Evolutionary conservation across 306 rosid genomes (phyloP), one percentile per base, ranked within the genome.

Genomic region (Dryas drummondii): DNA sequence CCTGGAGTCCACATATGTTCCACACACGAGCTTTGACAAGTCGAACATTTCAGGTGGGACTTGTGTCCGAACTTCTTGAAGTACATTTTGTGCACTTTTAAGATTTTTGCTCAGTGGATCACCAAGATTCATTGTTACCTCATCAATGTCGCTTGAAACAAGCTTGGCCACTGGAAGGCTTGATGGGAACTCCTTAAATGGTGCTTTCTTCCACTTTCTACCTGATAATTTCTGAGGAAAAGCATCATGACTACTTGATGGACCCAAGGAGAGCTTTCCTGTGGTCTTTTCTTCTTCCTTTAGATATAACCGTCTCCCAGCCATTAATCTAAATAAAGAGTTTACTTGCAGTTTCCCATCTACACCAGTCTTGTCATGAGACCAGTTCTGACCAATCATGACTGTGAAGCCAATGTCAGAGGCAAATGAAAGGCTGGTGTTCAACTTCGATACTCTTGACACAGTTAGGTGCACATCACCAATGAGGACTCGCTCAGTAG

Each of bases 11-110:
- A 88, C 97, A 58, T 87, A 94, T 13, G 98, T 94, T 83, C 98
- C 98, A 59, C 98, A 94, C 15, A 91, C 96, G 13, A 94, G 79
- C 93, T 88, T 90, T 0, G 98, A 85, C 84, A 94, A 56, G 87
- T 94, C 98, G 78, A 94, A 94, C 80, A 94, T 85, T 78, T 91
- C 97, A 0, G 98, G 94, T 1, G 98, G 98, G 76, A 91, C 56
- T 76, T 91, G 98, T 55, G 79, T 77, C 71, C 92, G 87, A 46
- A 91, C 84, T 85, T 94, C 98, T 73, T 81, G 91, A 56, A 90
- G 85, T 9, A 86, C 81, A 67, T 85, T 86, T 70, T 71, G 79
- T 46, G 93, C 97, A 16, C 82, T 75, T 4, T 83, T 80, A n/a
- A 88, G 22, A 70, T 77, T 80, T 77, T 49, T 40, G 56, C 78